A percentile compares a stretch with the other conserved stretches of the same genome.
Conservation (phyloP, 1,284 basidiomycete genomes). For the Cutaneotrichosporon dermatis region DNA sequence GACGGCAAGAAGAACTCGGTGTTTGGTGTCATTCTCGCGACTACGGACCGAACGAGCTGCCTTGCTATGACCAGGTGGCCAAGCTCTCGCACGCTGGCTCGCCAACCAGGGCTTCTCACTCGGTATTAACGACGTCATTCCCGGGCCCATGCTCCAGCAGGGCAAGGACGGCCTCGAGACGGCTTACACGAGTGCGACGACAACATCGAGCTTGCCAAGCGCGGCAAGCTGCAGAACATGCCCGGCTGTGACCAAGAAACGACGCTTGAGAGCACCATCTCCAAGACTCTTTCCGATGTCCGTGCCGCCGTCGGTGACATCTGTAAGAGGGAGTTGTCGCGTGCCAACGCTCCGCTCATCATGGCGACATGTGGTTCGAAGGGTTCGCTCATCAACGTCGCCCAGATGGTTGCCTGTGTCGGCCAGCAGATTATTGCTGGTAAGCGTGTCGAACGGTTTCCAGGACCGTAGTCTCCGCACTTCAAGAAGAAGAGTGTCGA, state of each 20-base stretch:
- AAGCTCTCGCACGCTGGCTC: constrained; percentile 95
- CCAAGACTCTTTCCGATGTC: constrained; percentile 86
- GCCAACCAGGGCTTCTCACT: constrained; percentile 97
- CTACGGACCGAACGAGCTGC: constrained; percentile 92
- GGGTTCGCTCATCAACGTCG: constrained; percentile 99
- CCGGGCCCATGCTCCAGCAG: constrained; percentile 71
- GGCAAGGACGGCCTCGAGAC: constrained; percentile 81
- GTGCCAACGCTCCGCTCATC: constrained; percentile 94
- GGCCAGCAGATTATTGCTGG: constrained; percentile 99
- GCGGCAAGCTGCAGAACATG: constrained; percentile 89
- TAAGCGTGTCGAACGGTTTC: constrained; percentile 98
- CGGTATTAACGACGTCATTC: constrained; percentile 98
- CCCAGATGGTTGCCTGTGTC: constrained; percentile 99
- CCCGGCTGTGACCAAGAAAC: constrained; percentile 96
- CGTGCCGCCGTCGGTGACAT: constrained; percentile 95
- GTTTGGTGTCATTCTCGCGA: constrained; percentile 97
- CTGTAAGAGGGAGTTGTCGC: constrained; percentile 94
- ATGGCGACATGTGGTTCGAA: constrained; percentile 99
- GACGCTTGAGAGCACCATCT: constrained; percentile 93
- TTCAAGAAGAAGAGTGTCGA: constrained; percentile 97
- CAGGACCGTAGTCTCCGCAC: constrained; percentile 96
- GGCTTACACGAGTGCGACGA: constrained; percentile 84
- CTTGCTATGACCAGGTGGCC: constrained; percentile 93
- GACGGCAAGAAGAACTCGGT: constrained; percentile 99
- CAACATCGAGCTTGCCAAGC: constrained; percentile 83